Percentiles rank a stretch among this genome's conserved stretches.
phyloP scores from a whole-genome alignment of 495 filamentous ascomycete genomes.

The Podospora tetraspora region DNA sequence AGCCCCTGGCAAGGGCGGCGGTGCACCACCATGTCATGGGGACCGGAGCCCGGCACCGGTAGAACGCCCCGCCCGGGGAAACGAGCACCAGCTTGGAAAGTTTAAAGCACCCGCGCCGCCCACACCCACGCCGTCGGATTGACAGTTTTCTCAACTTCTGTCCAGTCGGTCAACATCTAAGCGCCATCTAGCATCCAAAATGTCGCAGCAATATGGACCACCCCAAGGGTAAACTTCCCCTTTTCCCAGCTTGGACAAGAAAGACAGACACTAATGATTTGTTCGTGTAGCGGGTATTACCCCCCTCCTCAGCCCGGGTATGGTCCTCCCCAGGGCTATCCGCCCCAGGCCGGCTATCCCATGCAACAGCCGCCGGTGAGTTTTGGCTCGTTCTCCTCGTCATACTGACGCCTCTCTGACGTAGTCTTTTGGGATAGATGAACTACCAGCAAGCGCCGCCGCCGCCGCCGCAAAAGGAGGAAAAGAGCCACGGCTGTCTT shows the following conservation, averaged over 20 bases:
- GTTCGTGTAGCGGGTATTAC: neutral
- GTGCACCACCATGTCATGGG: neutral
- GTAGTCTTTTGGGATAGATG: constrained; percentile 11
- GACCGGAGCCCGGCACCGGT: neutral
- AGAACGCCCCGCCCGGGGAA: neutral
- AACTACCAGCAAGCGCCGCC: constrained; percentile 11
- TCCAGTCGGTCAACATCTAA: neutral
- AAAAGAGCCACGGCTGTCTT: constrained; percentile 26
- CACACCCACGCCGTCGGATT: neutral
- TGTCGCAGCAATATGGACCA: neutral
- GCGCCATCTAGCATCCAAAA: neutral
- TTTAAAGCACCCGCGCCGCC: neutral
- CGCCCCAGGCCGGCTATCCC: constrained; percentile 13
- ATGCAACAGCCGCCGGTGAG: constrained; percentile 4
- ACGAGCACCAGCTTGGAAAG: neutral
- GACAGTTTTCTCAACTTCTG: neutral
- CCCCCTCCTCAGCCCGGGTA: constrained; percentile 15
- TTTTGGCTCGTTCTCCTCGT: neutral
- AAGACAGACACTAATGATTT: neutral
- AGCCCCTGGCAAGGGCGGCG: neutral
- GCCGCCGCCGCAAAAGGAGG: constrained; percentile 20
- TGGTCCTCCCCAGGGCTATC: too few species aligned
- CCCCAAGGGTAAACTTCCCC: neutral
- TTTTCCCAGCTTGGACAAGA: neutral
- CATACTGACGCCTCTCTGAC: neutral